Percentiles rank a stretch among this genome's conserved stretches.
Conservation (phyloP, 805 yeast genomes). For the Clavispora asparagi region DNA sequence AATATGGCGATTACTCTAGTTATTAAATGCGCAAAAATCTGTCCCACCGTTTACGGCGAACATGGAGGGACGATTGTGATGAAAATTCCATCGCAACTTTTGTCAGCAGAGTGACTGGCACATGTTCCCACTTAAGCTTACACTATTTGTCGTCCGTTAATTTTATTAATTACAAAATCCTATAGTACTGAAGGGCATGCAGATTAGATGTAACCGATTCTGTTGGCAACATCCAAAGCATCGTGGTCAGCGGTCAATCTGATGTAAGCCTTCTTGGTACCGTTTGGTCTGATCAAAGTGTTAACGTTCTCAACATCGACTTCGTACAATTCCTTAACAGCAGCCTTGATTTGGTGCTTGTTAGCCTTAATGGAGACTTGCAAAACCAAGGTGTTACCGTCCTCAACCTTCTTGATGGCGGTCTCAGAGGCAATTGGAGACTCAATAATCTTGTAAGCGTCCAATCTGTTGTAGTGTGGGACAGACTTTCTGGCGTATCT, state of each 20-base stretch:
- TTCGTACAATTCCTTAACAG: conserved; percentile 96
- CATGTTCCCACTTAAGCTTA: no score
- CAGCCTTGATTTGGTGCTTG: conserved; percentile 98
- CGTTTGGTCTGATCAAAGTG: conserved; percentile 98
- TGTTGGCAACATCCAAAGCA: conserved; percentile 99
- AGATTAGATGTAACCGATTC: conserved; percentile 94
- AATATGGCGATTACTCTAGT: background rate
- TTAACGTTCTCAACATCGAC: conserved; percentile 91
- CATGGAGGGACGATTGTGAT: no score
- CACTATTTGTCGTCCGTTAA: conserved; percentile 10
- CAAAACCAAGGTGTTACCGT: conserved; percentile 98
- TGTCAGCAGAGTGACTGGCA: no score
- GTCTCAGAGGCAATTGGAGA: conserved; percentile 97
- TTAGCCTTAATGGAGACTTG: conserved; percentile 95
- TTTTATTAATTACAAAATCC: conserved; percentile 17
- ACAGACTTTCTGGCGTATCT: conserved; percentile 93
- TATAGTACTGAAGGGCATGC: conserved; percentile 5
- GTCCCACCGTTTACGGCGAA: no score
- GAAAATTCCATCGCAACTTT: no score
- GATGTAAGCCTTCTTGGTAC: conserved; percentile 99
- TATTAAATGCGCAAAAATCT: no score
- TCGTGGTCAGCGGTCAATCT: conserved; percentile 98
- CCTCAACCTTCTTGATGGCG: conserved; percentile 99
- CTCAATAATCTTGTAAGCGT: conserved; percentile 90
- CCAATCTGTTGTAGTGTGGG: conserved; percentile 96